Percentiles rank a stretch among this genome's conserved stretches.
phyloP scores from a whole-genome alignment of 495 filamentous ascomycete species.

The Podospora fimiseda region DNA sequence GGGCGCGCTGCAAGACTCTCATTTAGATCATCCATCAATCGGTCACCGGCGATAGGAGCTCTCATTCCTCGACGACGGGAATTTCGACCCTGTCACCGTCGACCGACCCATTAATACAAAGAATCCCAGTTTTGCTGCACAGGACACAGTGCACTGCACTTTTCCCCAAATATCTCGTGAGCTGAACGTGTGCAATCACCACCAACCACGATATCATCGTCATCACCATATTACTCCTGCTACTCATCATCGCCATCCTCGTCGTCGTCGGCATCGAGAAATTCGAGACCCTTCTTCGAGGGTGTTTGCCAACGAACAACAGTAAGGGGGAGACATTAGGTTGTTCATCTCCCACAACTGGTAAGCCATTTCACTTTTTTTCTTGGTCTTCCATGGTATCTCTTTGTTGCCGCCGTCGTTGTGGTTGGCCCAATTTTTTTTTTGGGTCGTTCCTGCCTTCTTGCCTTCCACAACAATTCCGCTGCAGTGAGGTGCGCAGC shows the following conservation, averaged over 20 bases:
- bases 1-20: background rate
- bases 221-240: constrained; percentile 2
- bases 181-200: constrained; percentile 17
- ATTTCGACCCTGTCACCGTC: constrained; percentile 30
- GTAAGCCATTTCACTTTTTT: constrained; percentile 46
- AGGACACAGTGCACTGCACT: constrained; percentile 30
- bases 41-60: background rate
- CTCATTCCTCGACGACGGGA: constrained; percentile 9
- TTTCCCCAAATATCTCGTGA: constrained; percentile 24
- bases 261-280: constrained; percentile 25
- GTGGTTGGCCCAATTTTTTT: background rate
- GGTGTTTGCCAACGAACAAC: constrained; percentile 31
- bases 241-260: constrained; percentile 11
- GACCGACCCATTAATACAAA: constrained; percentile 28
- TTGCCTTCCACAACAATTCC: too few species aligned
- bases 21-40: background rate
- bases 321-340: constrained; percentile 88
- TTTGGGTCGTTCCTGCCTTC: constrained; percentile 8
- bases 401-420: background rate
- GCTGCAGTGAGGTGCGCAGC: too few species aligned
- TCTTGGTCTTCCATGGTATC: background rate
- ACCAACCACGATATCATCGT: constrained; percentile 5
- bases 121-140: constrained; percentile 27
- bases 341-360: constrained; percentile 92
- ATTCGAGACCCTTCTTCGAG: constrained; percentile 21